A percentile compares a stretch with the other conserved stretches of the same genome.
phyloP scores from a whole-genome alignment of 2,329 filamentous ascomycete genomes.

The Hymenoscyphus occultus region DNA sequence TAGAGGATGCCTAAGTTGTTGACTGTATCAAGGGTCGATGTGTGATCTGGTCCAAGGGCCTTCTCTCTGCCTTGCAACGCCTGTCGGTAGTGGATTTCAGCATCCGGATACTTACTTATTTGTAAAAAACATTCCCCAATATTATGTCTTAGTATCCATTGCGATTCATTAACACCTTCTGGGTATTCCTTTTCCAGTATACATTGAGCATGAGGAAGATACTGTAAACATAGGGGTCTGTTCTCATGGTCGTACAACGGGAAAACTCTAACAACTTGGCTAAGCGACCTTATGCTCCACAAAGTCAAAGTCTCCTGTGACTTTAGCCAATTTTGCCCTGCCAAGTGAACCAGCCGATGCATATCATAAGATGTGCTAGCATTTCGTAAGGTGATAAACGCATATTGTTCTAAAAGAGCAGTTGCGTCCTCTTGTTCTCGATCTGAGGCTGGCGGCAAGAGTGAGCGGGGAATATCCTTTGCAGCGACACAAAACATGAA shows the following conservation, averaged over 20 bases:
- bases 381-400: slow-evolving; percentile 12
- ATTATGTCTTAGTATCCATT: background rate
- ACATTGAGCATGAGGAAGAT: background rate
- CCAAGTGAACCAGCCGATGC: slow-evolving; percentile 14
- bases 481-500: slow-evolving; percentile 11
- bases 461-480: slow-evolving; percentile 13
- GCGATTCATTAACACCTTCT: background rate
- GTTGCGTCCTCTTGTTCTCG: slow-evolving; percentile 8
- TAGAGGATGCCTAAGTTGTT: background rate
- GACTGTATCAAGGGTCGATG: background rate
- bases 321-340: slow-evolving; percentile 9
- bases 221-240: background rate
- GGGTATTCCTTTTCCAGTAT: background rate
- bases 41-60: background rate
- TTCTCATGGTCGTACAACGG: background rate
- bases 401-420: slow-evolving; percentile 13
- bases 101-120: background rate
- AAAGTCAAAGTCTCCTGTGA: background rate
- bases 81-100: background rate
- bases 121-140: background rate
- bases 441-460: slow-evolving; percentile 35
- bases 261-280: background rate
- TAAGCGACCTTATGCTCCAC: background rate
- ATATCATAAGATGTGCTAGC: slow-evolving; percentile 13
- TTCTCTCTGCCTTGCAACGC: too few species aligned